Evolutionary conservation across 805 yeast species (phyloP).

Genomic region (Isabelozyma gotoi): DNA sequence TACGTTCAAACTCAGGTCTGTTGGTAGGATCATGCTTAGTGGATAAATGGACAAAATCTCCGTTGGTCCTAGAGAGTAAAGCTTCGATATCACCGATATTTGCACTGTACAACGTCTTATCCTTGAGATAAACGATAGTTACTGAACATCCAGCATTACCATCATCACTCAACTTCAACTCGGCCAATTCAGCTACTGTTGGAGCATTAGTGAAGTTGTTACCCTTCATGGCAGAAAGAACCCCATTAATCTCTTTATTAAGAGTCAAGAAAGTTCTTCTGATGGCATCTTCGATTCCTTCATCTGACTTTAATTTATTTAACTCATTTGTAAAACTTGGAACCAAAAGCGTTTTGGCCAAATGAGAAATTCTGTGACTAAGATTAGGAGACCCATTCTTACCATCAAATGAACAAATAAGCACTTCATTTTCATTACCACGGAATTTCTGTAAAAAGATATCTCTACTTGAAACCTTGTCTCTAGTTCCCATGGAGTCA

Average conservation of each 20-base stretch:
- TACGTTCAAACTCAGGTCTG: constrained; percentile 75
- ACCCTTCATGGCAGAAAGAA: constrained; percentile 45
- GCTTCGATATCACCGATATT: constrained; percentile 91
- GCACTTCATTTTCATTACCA: constrained; percentile 77
- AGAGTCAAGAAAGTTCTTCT: constrained; percentile 76
- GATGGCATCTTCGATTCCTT: constrained; percentile 69
- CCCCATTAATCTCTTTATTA: constrained; percentile 78
- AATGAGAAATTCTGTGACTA: constrained; percentile 58
- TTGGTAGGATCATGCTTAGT: constrained; percentile 82
- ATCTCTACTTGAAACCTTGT: constrained; percentile 72
- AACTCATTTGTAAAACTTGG: constrained; percentile 69
- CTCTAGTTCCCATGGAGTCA: constrained; percentile 73
- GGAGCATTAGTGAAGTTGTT: constrained; percentile 40
- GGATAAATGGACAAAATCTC: constrained; percentile 73
- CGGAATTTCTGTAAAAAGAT: constrained; percentile 84
- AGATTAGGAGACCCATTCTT: constrained; percentile 52
- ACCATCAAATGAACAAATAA: constrained; percentile 86
- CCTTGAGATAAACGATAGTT: constrained; percentile 76
- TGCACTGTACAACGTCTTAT: constrained; percentile 70
- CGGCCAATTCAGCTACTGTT: constrained; percentile 33
- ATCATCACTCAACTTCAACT: constrained; percentile 62
- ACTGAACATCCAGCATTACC: constrained; percentile 81
- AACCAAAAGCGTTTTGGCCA: constrained; percentile 72
- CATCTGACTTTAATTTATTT: constrained; percentile 38
- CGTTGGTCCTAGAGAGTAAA: constrained; percentile 73